These are phyloP conservation scores for Quercus wislizeni DNA, from an alignment of 306 rosid species.

Conservation along the genomic window DNA sequence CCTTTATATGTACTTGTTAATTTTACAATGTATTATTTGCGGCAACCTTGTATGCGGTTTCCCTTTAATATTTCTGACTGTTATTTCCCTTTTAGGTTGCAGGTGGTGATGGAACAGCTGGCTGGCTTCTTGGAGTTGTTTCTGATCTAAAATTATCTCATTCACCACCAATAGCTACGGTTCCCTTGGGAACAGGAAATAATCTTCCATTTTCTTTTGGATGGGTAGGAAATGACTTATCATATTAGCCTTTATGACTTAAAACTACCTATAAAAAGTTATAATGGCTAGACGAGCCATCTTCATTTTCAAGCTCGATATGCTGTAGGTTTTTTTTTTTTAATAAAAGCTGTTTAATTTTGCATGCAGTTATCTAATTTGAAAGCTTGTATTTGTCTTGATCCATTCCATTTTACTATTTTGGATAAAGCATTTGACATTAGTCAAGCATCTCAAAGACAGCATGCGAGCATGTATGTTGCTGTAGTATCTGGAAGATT, in stretches of 20 bases:
- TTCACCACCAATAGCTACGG: constrained; percentile 84
- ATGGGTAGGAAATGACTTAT: constrained; percentile 61
- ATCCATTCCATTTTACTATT: not conserved
- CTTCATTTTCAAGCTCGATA: not conserved
- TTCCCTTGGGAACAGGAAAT: constrained; percentile 96
- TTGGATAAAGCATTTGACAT: not conserved
- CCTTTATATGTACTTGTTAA: not conserved
- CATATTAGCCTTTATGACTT: not conserved
- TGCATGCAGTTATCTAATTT: not conserved
- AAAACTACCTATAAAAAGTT: not conserved
- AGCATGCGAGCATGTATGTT: not conserved
- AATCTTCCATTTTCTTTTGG: constrained; percentile 99
- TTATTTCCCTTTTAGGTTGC: constrained; percentile 62
- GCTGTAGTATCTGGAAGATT: not conserved
- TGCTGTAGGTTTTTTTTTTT: not conserved
- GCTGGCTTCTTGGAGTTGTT: constrained; percentile 99
- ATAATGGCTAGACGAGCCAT: not conserved
- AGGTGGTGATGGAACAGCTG: constrained; percentile 99
- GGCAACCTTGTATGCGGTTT: constrained; percentile 9
- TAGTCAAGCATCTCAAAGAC: not conserved
- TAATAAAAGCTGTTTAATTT: not conserved
- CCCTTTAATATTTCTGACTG: constrained; percentile 17
- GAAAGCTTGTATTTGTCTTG: not conserved
- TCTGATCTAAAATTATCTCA: constrained; percentile 83
- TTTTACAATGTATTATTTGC: not conserved